A percentile compares a stretch with the other conserved stretches of the same genome.
phyloP scores from a whole-genome alignment of 2,329 filamentous ascomycete species.

The Colletotrichum spaethianum region DNA sequence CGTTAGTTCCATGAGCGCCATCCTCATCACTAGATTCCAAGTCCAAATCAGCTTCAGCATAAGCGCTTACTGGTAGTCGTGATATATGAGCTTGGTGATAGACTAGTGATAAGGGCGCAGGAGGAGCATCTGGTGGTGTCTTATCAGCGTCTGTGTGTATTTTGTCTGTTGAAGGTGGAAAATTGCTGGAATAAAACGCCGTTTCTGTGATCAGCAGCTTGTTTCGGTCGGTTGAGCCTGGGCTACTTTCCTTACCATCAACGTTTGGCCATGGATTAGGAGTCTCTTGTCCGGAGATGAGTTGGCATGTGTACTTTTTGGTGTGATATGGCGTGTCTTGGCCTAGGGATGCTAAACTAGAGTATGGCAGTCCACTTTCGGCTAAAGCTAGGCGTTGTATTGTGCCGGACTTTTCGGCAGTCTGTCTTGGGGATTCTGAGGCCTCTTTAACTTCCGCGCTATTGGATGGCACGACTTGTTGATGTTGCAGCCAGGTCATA shows the following conservation, averaged over 20 bases:
- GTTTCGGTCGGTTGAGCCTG: conserved; percentile 1
- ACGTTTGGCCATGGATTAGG: not conserved
- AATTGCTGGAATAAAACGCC: not conserved
- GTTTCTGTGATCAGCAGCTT: not conserved
- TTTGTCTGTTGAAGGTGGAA: not conserved
- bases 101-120: not conserved
- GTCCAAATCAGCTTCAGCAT: conserved; percentile 1
- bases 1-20: not conserved
- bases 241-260: not conserved
- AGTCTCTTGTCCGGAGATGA: not conserved
- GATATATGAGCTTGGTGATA: not conserved
- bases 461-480: not conserved
- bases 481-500: not conserved
- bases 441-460: not conserved
- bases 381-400: not conserved
- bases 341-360: not conserved
- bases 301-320: not conserved
- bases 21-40: conserved; percentile 1
- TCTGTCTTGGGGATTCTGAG: not conserved
- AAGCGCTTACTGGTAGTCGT: not conserved
- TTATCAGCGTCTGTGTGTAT: not conserved
- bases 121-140: not conserved
- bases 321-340: not conserved
- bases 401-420: not conserved
- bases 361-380: not conserved